Evolutionary conservation across 2,329 filamentous ascomycete species (phyloP).

Genomic region (Talaromyces sp.): DNA sequence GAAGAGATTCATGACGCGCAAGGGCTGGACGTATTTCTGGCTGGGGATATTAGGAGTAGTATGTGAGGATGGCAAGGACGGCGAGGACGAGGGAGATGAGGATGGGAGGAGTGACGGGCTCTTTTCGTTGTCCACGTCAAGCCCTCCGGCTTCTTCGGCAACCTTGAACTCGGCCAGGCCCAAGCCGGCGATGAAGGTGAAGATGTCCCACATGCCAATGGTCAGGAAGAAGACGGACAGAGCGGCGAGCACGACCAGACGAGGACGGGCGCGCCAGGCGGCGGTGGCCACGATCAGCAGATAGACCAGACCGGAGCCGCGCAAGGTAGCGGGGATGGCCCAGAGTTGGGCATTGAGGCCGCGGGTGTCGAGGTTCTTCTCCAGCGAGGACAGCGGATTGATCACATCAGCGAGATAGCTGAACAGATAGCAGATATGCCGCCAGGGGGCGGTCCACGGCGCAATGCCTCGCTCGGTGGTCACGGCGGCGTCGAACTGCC

Average conservation of each 20-base stretch:
- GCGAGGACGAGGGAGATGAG: not conserved
- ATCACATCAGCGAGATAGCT: slow-evolving; percentile 2
- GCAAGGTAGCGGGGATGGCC: slow-evolving; percentile 24
- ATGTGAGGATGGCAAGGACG: not conserved
- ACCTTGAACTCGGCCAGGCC: slow-evolving; percentile 7
- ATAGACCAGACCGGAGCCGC: slow-evolving; percentile 21
- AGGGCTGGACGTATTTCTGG: not conserved
- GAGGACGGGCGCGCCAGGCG: not conserved
- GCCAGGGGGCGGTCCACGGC: slow-evolving; percentile 3
- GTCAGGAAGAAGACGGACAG: slow-evolving; percentile 1
- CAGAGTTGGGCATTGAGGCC: slow-evolving; percentile 20
- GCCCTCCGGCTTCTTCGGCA: not conserved
- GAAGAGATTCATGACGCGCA: not conserved
- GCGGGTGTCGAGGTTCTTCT: not conserved
- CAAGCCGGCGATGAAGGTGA: slow-evolving; percentile 6
- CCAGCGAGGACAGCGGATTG: slow-evolving; percentile 1
- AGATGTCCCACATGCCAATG: slow-evolving; percentile 8
- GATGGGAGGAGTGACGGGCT: not conserved
- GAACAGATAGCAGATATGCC: slow-evolving; percentile 1
- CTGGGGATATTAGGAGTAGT: not conserved
- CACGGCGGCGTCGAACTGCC: not conserved
- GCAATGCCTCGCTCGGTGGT: not conserved
- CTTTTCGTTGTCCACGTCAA: slow-evolving; percentile 1
- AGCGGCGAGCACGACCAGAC: not conserved
- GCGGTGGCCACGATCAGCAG: slow-evolving; percentile 6